phyloP scores from a whole-genome alignment of 345 rosid genomes.

The Noccaea bulbosa region DNA sequence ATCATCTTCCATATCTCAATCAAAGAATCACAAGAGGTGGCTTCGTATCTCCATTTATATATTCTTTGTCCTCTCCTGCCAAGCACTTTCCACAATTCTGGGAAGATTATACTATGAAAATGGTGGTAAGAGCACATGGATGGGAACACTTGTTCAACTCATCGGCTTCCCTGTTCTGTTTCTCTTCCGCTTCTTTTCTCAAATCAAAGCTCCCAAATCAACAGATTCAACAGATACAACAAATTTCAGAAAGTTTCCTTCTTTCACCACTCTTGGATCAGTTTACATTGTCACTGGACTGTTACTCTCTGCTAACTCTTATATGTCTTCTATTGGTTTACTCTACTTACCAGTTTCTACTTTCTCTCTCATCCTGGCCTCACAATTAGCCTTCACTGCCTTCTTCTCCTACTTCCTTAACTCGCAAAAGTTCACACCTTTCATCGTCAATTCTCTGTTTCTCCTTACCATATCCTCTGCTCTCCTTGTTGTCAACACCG shows the following conservation, averaged over 20 bases:
- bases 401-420: slow-evolving; percentile 58
- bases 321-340: slow-evolving; percentile 55
- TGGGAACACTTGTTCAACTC: slow-evolving; percentile 52
- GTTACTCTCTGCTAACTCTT: slow-evolving; percentile 38
- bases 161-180: slow-evolving; percentile 59
- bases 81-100: slow-evolving; percentile 47
- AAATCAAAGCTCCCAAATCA: slow-evolving; percentile 18
- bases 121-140: slow-evolving; percentile 60
- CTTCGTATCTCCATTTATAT: slow-evolving; percentile 44
- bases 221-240: slow-evolving; percentile 13
- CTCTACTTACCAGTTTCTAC: slow-evolving; percentile 59
- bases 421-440: slow-evolving; percentile 54
- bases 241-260: slow-evolving; percentile 1
- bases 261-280: slow-evolving; percentile 27
- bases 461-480: slow-evolving; percentile 58
- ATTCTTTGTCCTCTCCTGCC: slow-evolving; percentile 49
- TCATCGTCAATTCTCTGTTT: slow-evolving; percentile 47
- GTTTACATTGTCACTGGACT: slow-evolving; percentile 51
- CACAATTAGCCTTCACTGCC: slow-evolving; percentile 60
- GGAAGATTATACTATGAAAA: slow-evolving; percentile 55
- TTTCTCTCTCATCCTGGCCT: slow-evolving; percentile 49
- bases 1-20: neutral
- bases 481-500: slow-evolving; percentile 46
- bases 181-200: slow-evolving; percentile 48
- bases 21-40: slow-evolving; percentile 45